Base-by-base conservation (phyloP, 768 basidiomycete genomes). In the Pleurotus platypus region DNA sequence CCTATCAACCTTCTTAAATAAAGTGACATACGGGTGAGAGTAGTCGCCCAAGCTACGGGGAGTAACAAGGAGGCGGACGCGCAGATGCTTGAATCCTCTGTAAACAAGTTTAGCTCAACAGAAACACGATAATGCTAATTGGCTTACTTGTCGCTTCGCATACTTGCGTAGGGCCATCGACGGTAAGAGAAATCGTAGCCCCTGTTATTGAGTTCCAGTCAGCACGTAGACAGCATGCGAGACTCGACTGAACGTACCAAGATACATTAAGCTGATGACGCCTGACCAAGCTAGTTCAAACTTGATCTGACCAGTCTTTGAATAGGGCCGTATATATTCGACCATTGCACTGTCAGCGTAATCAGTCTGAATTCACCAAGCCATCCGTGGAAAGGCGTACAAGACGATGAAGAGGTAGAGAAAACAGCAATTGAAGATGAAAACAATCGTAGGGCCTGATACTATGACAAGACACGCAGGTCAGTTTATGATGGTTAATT, bases 241-340 rank as follows among this genome's bases (percentile, higher is more conserved):
- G 16, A 61, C 30, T 12, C 9, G 26, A 46, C 24, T 9, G 47
- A 11, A 63, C 77, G 58, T 57, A 83, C 86, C 78, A 37, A 83
- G 71, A 56, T 86, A 79, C 30, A 84, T 64, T 5, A 76, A 51
- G 58, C 78, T 75, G 60, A 83, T 66, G 8, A 80, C 57, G 5
- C 69, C 75, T 5, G 81, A 76, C 85, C 86, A 89, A 15, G 59
- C 63, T 60, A 82, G 85, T 64, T 89, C 87, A 26, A 81, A 66
- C 49, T 73, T 63, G 38, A 83, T 74, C 26, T 70, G 70, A 15
- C 79, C 75, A 20, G 74, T 75, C 55, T 66, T 76, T 2, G 69
- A 66, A 39, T 63, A 67, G 6, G 72, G 67, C 72, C 67, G 42
- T 77, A 61, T 42, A 74, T 70, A 57, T 78, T 76, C 58, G 20